Conservation (phyloP, 768 basidiomycete species). For the Amanita rubescens region DNA sequence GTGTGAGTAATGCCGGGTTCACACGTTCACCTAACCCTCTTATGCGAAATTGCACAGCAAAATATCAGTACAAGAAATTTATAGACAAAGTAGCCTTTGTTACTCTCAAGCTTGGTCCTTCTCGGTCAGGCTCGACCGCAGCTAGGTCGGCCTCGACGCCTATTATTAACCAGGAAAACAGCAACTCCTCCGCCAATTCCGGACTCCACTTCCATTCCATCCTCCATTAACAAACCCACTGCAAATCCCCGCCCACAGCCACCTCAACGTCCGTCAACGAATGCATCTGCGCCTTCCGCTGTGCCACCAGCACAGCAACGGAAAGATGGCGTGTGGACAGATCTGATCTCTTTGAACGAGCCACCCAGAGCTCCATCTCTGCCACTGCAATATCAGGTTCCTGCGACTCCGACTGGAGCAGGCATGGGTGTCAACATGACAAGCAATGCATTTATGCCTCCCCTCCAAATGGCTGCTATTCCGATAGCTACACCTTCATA, state of each 20-base stretch:
- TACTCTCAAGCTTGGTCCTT: constrained; percentile 38
- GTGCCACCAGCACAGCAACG: constrained; percentile 19
- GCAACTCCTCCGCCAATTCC: constrained; percentile 10
- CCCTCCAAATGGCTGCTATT: not conserved
- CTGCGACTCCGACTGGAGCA: not conserved
- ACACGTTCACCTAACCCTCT: not conserved
- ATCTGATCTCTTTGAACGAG: constrained; percentile 42
- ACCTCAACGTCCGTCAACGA: constrained; percentile 9
- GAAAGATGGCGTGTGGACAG: constrained; percentile 48
- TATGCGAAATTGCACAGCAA: constrained; percentile 38
- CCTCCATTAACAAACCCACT: constrained; percentile 6
- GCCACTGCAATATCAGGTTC: constrained; percentile 38
- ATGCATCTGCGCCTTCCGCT: constrained; percentile 16
- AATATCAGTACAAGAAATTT: constrained; percentile 75
- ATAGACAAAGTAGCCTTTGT: constrained; percentile 40
- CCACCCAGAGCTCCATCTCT: constrained; percentile 43
- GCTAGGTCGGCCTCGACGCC: constrained; percentile 11
- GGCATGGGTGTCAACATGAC: not conserved
- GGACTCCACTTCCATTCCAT: constrained; percentile 8
- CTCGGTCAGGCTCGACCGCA: constrained; percentile 24
- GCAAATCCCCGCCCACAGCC: constrained; percentile 11
- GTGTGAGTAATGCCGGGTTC: constrained; percentile 36
- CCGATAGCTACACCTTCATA: not conserved
- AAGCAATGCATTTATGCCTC: not conserved
- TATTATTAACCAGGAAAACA: not conserved